These are phyloP conservation scores for Neolentinus lepideus DNA, from an alignment of 1,284 basidiomycete species.

Conservation along the genomic window DNA sequence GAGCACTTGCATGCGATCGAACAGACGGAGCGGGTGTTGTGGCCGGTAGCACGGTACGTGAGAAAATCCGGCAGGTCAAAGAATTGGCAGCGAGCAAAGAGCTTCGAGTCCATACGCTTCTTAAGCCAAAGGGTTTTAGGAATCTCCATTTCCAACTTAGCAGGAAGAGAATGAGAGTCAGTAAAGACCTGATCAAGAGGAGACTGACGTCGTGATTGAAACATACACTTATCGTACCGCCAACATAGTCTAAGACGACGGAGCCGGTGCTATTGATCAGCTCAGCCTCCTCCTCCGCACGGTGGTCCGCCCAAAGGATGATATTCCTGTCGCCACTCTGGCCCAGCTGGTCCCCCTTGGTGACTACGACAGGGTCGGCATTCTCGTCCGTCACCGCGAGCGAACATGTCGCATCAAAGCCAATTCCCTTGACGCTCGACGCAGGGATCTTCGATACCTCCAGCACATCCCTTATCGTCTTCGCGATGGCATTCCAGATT, in stretches of 20 bases:
- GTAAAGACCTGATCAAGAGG: neutral
- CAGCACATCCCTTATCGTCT: slow-evolving; percentile 67
- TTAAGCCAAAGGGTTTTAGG: slow-evolving; percentile 97
- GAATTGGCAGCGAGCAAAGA: slow-evolving; percentile 85
- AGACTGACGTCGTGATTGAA: slow-evolving; percentile 3
- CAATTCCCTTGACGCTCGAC: slow-evolving; percentile 76
- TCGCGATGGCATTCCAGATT: slow-evolving; percentile 81
- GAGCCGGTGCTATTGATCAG: slow-evolving; percentile 84
- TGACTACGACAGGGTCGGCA: slow-evolving; percentile 78
- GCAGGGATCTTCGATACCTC: slow-evolving; percentile 54
- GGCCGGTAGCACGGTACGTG: slow-evolving; percentile 85
- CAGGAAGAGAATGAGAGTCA: slow-evolving; percentile 5
- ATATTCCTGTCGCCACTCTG: slow-evolving; percentile 71
- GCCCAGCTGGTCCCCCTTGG: slow-evolving; percentile 61
- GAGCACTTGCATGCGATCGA: slow-evolving; percentile 97
- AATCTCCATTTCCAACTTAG: slow-evolving; percentile 92
- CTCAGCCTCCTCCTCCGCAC: slow-evolving; percentile 88
- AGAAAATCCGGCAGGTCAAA: slow-evolving; percentile 98
- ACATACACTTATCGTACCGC: slow-evolving; percentile 92
- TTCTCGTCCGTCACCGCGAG: slow-evolving; percentile 79
- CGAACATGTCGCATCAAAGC: slow-evolving; percentile 97
- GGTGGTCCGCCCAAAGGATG: slow-evolving; percentile 92
- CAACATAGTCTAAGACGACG: slow-evolving; percentile 90
- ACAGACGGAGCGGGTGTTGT: slow-evolving; percentile 81
- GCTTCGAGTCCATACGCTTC: slow-evolving; percentile 69